These are phyloP conservation scores for Naganishia antarctica DNA, from an alignment of 768 basidiomycete genomes.

Conservation along the genomic window DNA sequence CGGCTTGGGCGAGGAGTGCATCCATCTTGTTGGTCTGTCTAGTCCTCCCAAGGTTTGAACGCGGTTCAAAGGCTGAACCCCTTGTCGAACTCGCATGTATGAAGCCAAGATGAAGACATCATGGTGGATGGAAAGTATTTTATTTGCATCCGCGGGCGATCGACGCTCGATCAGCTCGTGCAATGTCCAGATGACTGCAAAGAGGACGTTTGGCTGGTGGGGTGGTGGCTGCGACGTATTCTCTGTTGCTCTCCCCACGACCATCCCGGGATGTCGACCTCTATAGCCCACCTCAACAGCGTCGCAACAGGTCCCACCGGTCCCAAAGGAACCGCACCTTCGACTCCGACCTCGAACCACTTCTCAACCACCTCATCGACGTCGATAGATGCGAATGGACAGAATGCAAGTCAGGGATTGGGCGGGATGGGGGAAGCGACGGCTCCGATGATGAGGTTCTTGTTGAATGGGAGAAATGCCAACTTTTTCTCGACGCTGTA, in stretches of 20 bases:
- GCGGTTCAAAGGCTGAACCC: no score
- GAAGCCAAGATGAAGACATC: no score
- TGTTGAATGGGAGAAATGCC: constrained; percentile 40
- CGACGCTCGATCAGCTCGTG: no score
- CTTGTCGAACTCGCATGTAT: no score
- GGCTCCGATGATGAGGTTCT: constrained; percentile 41
- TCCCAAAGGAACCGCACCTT: background rate
- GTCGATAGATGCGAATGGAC: background rate
- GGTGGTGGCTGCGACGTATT: no score
- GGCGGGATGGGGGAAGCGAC: constrained; percentile 28
- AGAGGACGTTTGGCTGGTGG: no score
- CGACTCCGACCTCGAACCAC: background rate
- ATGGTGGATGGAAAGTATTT: no score
- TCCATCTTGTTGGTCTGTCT: constrained; percentile 56
- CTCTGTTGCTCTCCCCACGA: background rate
- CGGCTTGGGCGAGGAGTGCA: constrained; percentile 65
- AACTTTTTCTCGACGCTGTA: constrained; percentile 45
- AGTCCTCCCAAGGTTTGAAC: no score
- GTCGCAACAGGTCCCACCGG: constrained; percentile 3
- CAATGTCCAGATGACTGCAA: no score
- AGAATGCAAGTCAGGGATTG: background rate
- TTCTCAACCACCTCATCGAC: constrained; percentile 5
- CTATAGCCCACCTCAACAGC: background rate
- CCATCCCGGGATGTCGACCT: background rate
- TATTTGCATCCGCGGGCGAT: constrained; percentile 14